Base-by-base conservation (phyloP, 2,329 filamentous ascomycete genomes). In the Xylaria polymorpha region DNA sequence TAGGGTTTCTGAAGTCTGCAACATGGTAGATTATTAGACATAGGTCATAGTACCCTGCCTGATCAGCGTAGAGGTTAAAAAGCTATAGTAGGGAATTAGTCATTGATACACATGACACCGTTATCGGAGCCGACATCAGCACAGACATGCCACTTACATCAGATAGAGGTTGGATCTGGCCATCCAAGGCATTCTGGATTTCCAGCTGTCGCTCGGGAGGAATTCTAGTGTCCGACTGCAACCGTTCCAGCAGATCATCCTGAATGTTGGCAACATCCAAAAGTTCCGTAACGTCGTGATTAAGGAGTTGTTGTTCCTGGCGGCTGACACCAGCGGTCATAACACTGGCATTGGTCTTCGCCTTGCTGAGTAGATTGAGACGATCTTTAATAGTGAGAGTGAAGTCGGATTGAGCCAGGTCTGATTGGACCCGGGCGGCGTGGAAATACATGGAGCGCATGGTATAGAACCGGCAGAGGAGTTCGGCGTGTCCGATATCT, bases 251-350 rank as follows among this genome's bases (percentile, higher is more conserved):
- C 50, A 98, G 82, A 75, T 99, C 96, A 77, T 97, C 93, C 79
- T 99, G 96, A 62, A 99, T 96, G 76, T 96, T 95, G 15, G 94
- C 95, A 59, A 98, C 89, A 75, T 99, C 96, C 10, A 99, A 88
- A 53, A 97, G 85, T 73, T 96, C 94, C 2, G 90, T 90, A 29
- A 98, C 92, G 71, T 94, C 90, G 75, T 97, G 93, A 66, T 95
- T 88, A 35, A 98, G 85, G 68, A 94, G 87, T 79, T 98, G 96
- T 78, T 96, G 92, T 69, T 91, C 88, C 76, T 95, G 92, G 59
- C 93, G 88, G 73, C 90, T 89, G 72, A 97, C 86, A 32, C 93
- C 92, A 6, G 88, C 87, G 20, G 92, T 93, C 70, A 91, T 88
- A 15, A 95, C 94, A 48, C 92, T 97, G 44, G 94, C 94, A 77